Percentiles rank a stretch among this genome's conserved stretches.
Conservation (phyloP, 1,139 yeast genomes). For the Wickerhamomyces sp. region DNA sequence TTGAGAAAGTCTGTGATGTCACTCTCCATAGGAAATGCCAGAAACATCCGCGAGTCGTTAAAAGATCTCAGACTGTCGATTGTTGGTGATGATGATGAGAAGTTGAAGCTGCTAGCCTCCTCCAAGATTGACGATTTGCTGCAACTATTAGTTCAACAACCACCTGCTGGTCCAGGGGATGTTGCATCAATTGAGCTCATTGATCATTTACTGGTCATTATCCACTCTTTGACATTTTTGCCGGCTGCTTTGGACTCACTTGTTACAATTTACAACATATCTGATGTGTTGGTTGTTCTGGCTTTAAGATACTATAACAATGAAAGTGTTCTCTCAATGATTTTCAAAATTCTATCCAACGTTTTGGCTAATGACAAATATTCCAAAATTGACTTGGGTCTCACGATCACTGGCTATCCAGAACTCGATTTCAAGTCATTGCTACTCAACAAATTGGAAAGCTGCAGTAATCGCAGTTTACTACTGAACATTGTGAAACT, state of each 20-base stretch:
- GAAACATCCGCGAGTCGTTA: slow-evolving; percentile 1
- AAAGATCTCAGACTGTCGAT: slow-evolving; percentile 18
- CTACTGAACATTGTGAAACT: slow-evolving; percentile 23
- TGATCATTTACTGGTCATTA: slow-evolving; percentile 20
- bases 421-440: slow-evolving; percentile 9
- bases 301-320: slow-evolving; percentile 17
- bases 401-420: slow-evolving; percentile 9
- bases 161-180: too few relatives aligned
- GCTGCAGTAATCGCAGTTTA: slow-evolving; percentile 2
- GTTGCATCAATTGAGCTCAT: slow-evolving; percentile 1
- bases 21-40: neutral
- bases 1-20: neutral
- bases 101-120: slow-evolving; percentile 8
- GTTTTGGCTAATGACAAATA: slow-evolving; percentile 17
- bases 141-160: neutral
- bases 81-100: slow-evolving; percentile 24
- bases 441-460: slow-evolving; percentile 5
- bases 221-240: slow-evolving; percentile 28
- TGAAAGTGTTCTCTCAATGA: slow-evolving; percentile 21
- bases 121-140: slow-evolving; percentile 10
- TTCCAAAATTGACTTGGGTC: slow-evolving; percentile 7
- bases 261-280: slow-evolving; percentile 13
- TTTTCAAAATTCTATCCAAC: slow-evolving; percentile 25
- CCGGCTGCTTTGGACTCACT: slow-evolving; percentile 19
- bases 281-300: slow-evolving; percentile 19